phyloP scores from a whole-genome alignment of 2,329 filamentous ascomycete genomes.

The Curvularia spicifera region DNA sequence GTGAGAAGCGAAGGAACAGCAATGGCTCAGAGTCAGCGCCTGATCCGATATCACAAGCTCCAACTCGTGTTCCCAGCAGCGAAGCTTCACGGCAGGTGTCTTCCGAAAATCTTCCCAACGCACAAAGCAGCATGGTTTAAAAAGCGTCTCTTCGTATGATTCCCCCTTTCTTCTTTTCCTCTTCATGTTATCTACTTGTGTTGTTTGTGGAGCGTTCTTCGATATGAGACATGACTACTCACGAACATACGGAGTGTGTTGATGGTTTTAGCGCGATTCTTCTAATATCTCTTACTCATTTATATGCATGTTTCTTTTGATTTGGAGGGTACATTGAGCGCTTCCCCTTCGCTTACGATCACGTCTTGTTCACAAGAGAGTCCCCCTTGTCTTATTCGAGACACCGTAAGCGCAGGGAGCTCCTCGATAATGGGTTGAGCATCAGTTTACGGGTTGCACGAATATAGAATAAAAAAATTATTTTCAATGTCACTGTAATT shows the following conservation, averaged over 20 bases:
- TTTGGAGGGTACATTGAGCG: conserved; percentile 3
- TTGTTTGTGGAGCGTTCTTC: not conserved
- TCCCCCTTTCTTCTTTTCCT: not conserved
- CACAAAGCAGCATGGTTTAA: conserved; percentile 23
- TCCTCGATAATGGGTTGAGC: conserved; percentile 39
- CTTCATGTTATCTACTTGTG: not conserved
- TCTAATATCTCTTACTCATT: not conserved
- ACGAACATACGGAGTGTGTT: not conserved
- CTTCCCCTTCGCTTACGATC: conserved; percentile 6
- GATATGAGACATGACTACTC: conserved; percentile 8
- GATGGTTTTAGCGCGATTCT: not conserved
- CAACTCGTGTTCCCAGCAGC: conserved; percentile 32
- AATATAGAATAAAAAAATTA: conserved; percentile 1
- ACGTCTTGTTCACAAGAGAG: conserved; percentile 16
- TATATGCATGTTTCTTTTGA: not conserved
- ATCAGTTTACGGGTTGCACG: conserved; percentile 34
- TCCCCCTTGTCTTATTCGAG: conserved; percentile 6
- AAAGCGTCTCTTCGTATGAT: not conserved
- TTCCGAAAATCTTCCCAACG: conserved; percentile 22
- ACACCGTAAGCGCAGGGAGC: conserved; percentile 40
- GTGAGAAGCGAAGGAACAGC: conserved; percentile 20
- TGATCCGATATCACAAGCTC: conserved; percentile 27
- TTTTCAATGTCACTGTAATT: not conserved
- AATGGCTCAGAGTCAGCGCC: conserved; percentile 16
- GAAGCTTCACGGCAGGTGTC: conserved; percentile 19